Evolutionary conservation across 768 basidiomycete species (phyloP), one percentile per base, ranked within the genome.

Genomic region (Lentinula detonsa): DNA sequence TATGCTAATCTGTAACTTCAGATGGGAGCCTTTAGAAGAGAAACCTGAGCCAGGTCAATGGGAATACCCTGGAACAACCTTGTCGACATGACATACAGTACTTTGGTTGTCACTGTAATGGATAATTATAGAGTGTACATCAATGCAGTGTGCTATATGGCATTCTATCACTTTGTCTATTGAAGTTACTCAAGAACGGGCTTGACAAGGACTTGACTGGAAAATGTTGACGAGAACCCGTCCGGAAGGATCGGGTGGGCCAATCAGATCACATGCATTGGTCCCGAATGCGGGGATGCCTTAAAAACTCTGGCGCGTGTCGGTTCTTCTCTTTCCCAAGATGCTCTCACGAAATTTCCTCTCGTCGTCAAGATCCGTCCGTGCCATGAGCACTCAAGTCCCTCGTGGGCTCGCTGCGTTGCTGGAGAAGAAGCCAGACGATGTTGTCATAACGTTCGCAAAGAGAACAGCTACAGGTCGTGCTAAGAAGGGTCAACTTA

Each of bases 401-500:
- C 83, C 71, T 68, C 80, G 61, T 65, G 85, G 86, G 10, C 76
- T 82, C 35, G 62, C 79, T 37, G 76, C 78, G 7, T 70, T 92
- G 51, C 76, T 91, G 34, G 78, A 87, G 71, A 90, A 85, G 79
- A 84, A 79, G 56, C 82, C 87, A 0, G 84, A 92, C 63, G 94
- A 96, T 72, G 90, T 95, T 15, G 94, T 96, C 63, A 87, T 97
- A 62, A 92, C 91, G 2, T 91, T 91, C 66, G 93, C 91, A 11
- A 88, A 89, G 70, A 85, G 95, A 54, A 95, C 92, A n/a, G 85
- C 93, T n/a, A 80, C 93, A 64, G 91, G 93, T 28, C 85, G 79
- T 68, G 88, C 90, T 39, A 92, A 85, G 80, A 98, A 96, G 72
- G 96, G 96, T 23, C 94, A 94, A 61, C 81, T 95, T 69, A 96